A percentile compares a stretch with the other conserved stretches of the same genome.
Conservation (phyloP, 1,139 yeast species). For the Hyphopichia buzzinii region DNA sequence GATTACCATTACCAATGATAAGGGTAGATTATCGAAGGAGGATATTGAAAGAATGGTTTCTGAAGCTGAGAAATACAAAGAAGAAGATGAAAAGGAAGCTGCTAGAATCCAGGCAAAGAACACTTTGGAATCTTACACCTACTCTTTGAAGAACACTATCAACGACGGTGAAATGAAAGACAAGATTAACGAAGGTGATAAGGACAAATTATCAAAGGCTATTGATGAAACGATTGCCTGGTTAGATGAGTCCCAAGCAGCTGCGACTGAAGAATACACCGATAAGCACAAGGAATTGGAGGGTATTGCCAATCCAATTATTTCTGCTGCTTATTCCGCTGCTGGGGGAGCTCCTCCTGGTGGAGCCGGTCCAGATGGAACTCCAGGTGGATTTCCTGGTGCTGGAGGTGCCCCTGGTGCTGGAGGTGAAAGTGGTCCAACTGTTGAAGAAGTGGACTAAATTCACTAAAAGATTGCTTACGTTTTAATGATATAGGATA, state of each 20-base stretch:
- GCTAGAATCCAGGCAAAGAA: constrained; percentile 61
- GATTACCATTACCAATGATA: constrained; percentile 43
- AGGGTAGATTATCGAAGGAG: constrained; percentile 50
- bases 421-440: constrained; percentile 53
- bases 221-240: constrained; percentile 46
- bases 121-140: constrained; percentile 85
- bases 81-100: constrained; percentile 39
- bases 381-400: constrained; percentile 38
- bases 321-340: constrained; percentile 59
- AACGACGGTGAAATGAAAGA: constrained; percentile 50
- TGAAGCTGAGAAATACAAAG: constrained; percentile 43
- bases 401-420: constrained; percentile 42
- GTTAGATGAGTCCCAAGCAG: constrained; percentile 52
- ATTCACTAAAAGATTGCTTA: not conserved
- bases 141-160: constrained; percentile 65
- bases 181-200: constrained; percentile 45
- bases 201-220: constrained; percentile 41
- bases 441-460: constrained; percentile 72
- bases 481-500: not conserved
- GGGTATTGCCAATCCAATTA: constrained; percentile 61
- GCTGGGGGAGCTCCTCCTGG: constrained; percentile 45
- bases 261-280: constrained; percentile 52
- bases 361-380: constrained; percentile 20
- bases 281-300: constrained; percentile 69
- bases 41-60: constrained; percentile 50